These are phyloP conservation scores for Penicillium hesseltinei DNA, from an alignment of 2,329 filamentous ascomycete species.

Conservation along the genomic window DNA sequence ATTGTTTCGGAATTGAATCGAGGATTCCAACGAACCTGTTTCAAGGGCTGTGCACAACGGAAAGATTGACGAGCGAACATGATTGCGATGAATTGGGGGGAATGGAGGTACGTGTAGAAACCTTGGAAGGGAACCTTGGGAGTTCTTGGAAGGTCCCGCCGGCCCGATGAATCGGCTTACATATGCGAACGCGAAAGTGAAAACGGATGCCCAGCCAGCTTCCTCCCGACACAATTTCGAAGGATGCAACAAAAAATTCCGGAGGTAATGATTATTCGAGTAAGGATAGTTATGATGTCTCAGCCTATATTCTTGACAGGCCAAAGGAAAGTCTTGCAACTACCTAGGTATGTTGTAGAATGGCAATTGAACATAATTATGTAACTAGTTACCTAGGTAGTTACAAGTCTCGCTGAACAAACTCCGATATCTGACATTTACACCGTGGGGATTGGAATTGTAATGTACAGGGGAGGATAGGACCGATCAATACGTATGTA, in stretches of 20 bases:
- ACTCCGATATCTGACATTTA: neutral
- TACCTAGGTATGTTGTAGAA: neutral
- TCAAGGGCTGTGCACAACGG: slow-evolving; percentile 63
- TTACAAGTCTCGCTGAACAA: neutral
- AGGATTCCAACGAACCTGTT: slow-evolving; percentile 53
- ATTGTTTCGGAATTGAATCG: neutral
- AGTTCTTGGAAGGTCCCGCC: neutral
- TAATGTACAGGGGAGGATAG: neutral
- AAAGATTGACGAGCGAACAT: slow-evolving; percentile 69
- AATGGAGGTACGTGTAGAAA: slow-evolving; percentile 1
- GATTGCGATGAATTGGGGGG: slow-evolving; percentile 30
- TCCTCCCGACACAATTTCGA: slow-evolving; percentile 17
- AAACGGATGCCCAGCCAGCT: slow-evolving; percentile 17
- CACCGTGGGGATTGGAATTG: neutral
- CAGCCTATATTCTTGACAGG: neutral
- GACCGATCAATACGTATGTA: neutral
- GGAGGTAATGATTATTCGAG: neutral
- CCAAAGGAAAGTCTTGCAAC: neutral
- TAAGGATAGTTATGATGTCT: neutral
- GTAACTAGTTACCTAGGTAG: too few species aligned
- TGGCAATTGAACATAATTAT: too few species aligned
- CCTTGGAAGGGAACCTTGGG: neutral
- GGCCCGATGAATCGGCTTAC: slow-evolving; percentile 21
- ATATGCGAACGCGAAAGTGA: slow-evolving; percentile 3
- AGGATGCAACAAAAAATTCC: neutral